Base-by-base conservation (phyloP, 139 green algal genomes). In the Coelastrella sp. region DNA sequence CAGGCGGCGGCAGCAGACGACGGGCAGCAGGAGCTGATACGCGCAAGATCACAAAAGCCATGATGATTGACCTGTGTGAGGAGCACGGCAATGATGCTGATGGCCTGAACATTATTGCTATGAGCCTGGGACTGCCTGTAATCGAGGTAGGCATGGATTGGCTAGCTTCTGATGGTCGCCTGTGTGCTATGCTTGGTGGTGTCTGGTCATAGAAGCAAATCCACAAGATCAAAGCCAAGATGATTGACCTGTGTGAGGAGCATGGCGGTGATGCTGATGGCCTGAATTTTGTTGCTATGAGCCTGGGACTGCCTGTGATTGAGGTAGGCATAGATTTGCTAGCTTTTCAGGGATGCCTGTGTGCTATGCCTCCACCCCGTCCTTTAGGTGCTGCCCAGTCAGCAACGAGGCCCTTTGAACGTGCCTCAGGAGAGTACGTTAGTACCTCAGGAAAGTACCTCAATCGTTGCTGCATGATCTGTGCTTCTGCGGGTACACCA, bases 211-310 rank as follows among this genome's bases (percentile, higher is more conserved):
- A 47, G 32, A 47, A 47, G 32, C 32, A 47, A 47, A 47, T 47
- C 32, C 79, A 66, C 19, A 79, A 73, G 61, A 59, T 78, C n/a
- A 73, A 77, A 58, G 32, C 65, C 17, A 73, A 81, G 75, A 90
- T 94, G 81, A 16, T 20, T 2, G 60, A 58, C 5, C 81, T 95
- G 77, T 92, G 74, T 23, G 57, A n/a, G 7, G 58, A 78, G 7
- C 79, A 94, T 85, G n/a, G 68, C 6, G 73, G 3, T 20, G 85
- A 94, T 65, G 57, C 47, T 19, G 93, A 94, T 64, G 60, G 47
- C 3, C 65, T 91, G 54, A 87, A 91, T 68, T 7, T 91, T 7
- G 81, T 85, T 32, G 87, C 87, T 17, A 91, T 91, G 87, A 23
- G n/a, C 14, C 87, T 91, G 54, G 87, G 87, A 10, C n/a, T 90